These are phyloP conservation scores for Talaromyces sp. DNA, from an alignment of 2,329 filamentous ascomycete genomes.

Conservation along the genomic window DNA sequence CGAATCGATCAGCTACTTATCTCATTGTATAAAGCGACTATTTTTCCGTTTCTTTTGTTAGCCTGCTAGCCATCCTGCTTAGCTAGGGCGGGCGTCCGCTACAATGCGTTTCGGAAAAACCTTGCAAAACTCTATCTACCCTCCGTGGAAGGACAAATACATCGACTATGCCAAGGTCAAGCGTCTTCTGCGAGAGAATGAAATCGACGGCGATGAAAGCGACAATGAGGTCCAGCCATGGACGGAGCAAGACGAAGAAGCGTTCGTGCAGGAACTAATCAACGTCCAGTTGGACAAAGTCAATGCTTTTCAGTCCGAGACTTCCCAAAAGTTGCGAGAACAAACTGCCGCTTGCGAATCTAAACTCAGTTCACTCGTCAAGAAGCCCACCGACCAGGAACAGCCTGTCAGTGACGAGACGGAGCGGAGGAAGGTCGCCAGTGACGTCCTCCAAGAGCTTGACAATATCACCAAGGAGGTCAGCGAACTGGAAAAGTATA, in stretches of 20 bases:
- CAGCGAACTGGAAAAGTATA: constrained; percentile 91
- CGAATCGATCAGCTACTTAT: background rate
- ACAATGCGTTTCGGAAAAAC: constrained; percentile 92
- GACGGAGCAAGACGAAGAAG: constrained; percentile 91
- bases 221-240: constrained; percentile 61
- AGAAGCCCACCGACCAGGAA: constrained; percentile 31
- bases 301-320: constrained; percentile 78
- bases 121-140: constrained; percentile 71
- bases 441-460: constrained; percentile 71
- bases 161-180: constrained; percentile 96
- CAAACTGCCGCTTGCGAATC: constrained; percentile 67
- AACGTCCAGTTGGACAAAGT: constrained; percentile 96
- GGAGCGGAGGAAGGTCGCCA: constrained; percentile 50
- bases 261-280: constrained; percentile 91
- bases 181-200: constrained; percentile 75
- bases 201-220: constrained; percentile 42
- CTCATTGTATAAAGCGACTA: background rate
- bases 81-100: constrained; percentile 7
- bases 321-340: constrained; percentile 76
- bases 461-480: constrained; percentile 86
- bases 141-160: constrained; percentile 88
- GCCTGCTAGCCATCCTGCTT: background rate
- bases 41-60: background rate
- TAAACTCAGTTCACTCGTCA: constrained; percentile 57
- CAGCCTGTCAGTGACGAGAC: constrained; percentile 36